Evolutionary conservation across 2,329 filamentous ascomycete species (phyloP), one percentile per base, ranked within the genome.

Genomic region (Celoporthe dispersa): DNA sequence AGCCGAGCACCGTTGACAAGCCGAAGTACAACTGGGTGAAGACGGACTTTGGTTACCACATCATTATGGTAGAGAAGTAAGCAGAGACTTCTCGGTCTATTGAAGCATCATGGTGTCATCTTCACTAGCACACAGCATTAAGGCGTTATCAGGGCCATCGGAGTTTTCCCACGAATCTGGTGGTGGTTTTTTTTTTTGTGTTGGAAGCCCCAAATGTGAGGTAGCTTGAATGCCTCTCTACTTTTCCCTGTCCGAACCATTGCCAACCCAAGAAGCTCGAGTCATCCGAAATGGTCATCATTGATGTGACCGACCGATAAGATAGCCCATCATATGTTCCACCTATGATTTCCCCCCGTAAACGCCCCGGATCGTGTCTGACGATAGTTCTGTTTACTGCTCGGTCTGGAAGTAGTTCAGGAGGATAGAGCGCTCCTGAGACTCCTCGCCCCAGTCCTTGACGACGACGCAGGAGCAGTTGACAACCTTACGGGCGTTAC

Each of bases 381-480:
- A 22, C 19, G 14, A 25, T 22, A 28, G 25, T 44, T 73, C 67
- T 71, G 70, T 80, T 86, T 90, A 91, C 83, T 90, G 88, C 84
- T 90, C 88, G 83, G 94, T 97, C 89, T 97, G 93, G 94, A 99
- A 98, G 93, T 99, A 99, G 92, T 99, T 97, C 85, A 99, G 94
- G 83, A 99, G 93, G 86, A 98, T 94, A 81, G 91, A 94, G 83
- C 96, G 94, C 91, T 99, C 96, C 88, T 97, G 94, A 77, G 93
- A 97, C 89, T 99, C 96, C 91, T 98, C 96, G 90, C 96, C 96
- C 96, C 96, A 99, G 86, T 99, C 94, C 89, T 96, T 95, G 81
- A 99, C 96, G 74, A 99, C 96, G 80, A 99, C 96, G 90, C 96
- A 98, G 82, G 95, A 98, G 94, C 96, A 99, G 93, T 99, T 99